Evolutionary conservation across 805 yeast species (phyloP), one percentile per base, ranked within the genome.

Genomic region (Candida boleticola): DNA sequence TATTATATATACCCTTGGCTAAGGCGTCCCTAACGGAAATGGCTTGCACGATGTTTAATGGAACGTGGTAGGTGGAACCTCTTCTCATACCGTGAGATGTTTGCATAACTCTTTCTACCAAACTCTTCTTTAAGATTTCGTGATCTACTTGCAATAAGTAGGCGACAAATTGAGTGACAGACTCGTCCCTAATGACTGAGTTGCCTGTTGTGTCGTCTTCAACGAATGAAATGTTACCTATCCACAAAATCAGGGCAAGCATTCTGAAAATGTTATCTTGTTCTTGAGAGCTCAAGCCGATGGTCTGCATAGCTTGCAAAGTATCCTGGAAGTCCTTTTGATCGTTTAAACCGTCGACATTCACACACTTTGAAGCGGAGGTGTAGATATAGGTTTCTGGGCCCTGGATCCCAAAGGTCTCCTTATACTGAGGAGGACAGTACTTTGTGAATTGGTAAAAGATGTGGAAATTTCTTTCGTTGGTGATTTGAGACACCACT

Each of bases 381-480:
- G 99, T 93, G 65, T 93, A 93, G 18, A 84, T 63, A 61, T 93
- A 93, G 41, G 90, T 82, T 57, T 93, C 98, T 0, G 99, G 99
- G 26, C 82, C 82, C 64, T 93, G 98, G 44, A 93, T 82, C 40
- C 99, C 99, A 60, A 73, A 90, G 27, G 67, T 71, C 52, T 86
- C 89, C 58, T 96, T 83, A 59, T 92, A 89, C 43, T 74, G 74
- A 29, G 89, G 90, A 11, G 89, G 80, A 2, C 97, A 95, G 47
- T 88, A 87, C 61, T 92, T 93, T 10, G 97, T 85, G 61, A 87
- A 85, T 68, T 93, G 99, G 61, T 93, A 93, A 61, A 93, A 93
- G 43, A 93, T 93, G 62, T 93, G 99, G 72, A 93, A 93, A 60
- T 93, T 93, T 63, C 99, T 79, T 71, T 93, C 99, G 53, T 85